Percentiles rank a stretch among this genome's conserved stretches.
phyloP scores from a whole-genome alignment of 148 eudicot species.

The Rhododendron griersonianum region DNA sequence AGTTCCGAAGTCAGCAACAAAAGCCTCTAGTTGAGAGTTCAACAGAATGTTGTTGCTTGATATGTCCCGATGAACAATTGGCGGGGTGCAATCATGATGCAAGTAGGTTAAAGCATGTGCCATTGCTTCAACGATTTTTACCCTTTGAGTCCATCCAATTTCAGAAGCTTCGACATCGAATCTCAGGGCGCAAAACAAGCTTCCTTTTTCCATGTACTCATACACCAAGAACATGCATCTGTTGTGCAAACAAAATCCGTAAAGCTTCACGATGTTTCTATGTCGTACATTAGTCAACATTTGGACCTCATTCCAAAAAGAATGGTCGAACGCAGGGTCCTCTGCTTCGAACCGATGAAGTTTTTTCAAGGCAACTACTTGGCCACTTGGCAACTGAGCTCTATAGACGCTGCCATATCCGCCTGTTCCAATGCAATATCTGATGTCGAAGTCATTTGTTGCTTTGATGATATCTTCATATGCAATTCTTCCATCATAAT shows the following conservation, averaged over 20 bases:
- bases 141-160: conserved; percentile 8
- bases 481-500: no score
- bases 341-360: not conserved
- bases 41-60: not conserved
- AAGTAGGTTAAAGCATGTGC: no score
- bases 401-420: conserved; percentile 19
- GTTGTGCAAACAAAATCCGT: no score
- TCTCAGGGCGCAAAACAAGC: not conserved
- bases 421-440: conserved; percentile 24
- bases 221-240: no score
- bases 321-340: not conserved
- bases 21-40: not conserved
- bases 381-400: not conserved
- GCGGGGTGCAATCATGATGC: no score
- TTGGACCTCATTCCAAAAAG: not conserved
- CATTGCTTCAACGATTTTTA: not conserved
- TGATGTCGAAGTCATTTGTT: conserved; percentile 8
- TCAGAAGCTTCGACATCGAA: conserved; percentile 9
- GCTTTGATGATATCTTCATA: no score
- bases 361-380: no score
- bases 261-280: no score
- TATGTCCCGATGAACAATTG: not conserved
- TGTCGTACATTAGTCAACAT: not conserved
- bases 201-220: no score
- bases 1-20: not conserved